Conservation (phyloP, 768 basidiomycete genomes). For the Calocybe cyanea region DNA sequence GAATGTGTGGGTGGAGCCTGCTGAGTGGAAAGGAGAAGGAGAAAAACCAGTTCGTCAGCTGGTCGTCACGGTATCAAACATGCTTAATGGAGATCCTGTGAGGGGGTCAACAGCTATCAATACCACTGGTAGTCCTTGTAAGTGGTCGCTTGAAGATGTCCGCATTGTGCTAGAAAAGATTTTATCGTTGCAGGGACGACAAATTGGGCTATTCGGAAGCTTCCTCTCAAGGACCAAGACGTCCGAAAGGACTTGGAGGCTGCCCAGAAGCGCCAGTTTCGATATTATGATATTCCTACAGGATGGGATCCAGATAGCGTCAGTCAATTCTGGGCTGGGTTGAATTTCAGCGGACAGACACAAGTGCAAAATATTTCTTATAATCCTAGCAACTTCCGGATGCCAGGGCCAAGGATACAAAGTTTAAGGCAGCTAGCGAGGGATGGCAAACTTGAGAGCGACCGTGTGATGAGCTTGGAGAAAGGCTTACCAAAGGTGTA, state of each 20-base stretch:
- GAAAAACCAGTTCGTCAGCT: conserved; percentile 54
- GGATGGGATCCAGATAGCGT: conserved; percentile 41
- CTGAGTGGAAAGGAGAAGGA: conserved; percentile 37
- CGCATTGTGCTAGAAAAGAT: not conserved
- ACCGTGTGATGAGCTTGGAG: conserved; percentile 30
- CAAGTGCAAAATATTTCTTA: conserved; percentile 23
- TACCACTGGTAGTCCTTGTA: conserved; percentile 24
- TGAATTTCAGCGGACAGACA: conserved; percentile 36
- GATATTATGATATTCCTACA: conserved; percentile 44
- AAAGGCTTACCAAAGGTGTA: conserved; percentile 46
- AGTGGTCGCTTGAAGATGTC: conserved; percentile 4
- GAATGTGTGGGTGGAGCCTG: conserved; percentile 67
- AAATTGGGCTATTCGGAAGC: conserved; percentile 51
- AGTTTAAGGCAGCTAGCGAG: conserved; percentile 44
- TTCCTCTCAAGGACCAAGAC: conserved; percentile 25
- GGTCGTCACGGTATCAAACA: conserved; percentile 41
- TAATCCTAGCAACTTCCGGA: conserved; percentile 30
- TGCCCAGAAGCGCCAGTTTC: conserved; percentile 40
- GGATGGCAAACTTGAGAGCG: conserved; percentile 38
- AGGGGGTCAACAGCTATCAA: conserved; percentile 34
- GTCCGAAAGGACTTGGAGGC: conserved; percentile 32
- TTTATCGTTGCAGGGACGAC: conserved; percentile 47
- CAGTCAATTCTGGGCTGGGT: conserved; percentile 38
- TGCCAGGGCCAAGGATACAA: conserved; percentile 30
- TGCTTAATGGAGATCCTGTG: conserved; percentile 32